Evolutionary conservation across 225 moss, liverwort and hornwort genomes (phyloP).

Genomic region (Bryoerythrophyllum caledonicum): DNA sequence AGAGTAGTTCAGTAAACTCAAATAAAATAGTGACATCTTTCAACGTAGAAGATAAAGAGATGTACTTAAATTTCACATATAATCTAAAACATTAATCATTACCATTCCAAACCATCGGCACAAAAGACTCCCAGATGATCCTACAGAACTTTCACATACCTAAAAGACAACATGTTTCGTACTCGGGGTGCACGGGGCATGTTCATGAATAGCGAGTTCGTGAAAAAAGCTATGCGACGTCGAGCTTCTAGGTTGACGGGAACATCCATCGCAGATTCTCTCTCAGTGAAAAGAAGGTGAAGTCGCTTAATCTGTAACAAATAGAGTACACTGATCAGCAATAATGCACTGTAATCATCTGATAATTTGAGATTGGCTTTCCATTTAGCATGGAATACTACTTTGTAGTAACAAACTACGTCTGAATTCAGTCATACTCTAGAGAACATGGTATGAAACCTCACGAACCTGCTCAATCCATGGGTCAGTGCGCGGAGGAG

Average conservation of each 20-base stretch:
- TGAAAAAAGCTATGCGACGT: conserved; percentile 90
- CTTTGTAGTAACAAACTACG: not conserved
- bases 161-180: conserved; percentile 89
- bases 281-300: conserved; percentile 81
- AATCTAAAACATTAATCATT: not conserved
- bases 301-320: conserved; percentile 77
- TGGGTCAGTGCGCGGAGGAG: conserved; percentile 66
- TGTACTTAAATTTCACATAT: not conserved
- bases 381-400: not conserved
- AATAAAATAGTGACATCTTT: not conserved
- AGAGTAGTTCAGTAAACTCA: not conserved
- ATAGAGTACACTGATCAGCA: not conserved
- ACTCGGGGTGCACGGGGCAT: conserved; percentile 97
- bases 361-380: not conserved
- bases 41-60: too few species aligned
- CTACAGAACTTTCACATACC: conserved; percentile 34
- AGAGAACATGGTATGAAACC: not conserved
- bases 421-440: not conserved
- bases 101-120: not conserved
- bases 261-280: conserved; percentile 86
- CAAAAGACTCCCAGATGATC: not conserved
- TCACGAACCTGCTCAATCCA: conserved; percentile 90
- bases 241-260: conserved; percentile 90
- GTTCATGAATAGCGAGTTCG: conserved; percentile 93
- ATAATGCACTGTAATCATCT: not conserved